phyloP scores from a whole-genome alignment of 441 rosid species.

The Lepidium campestre region DNA sequence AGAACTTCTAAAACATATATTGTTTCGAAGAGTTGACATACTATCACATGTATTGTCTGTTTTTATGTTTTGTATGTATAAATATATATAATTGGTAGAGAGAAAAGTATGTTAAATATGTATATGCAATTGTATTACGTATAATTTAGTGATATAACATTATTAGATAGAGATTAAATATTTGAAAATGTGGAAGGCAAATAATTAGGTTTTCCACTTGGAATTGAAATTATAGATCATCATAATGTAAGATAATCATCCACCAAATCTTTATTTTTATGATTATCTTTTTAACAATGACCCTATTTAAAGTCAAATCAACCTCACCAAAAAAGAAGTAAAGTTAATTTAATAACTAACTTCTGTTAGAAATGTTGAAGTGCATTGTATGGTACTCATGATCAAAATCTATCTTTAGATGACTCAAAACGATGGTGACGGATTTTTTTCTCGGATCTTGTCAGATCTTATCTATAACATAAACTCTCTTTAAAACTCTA shows the following conservation, averaged over 20 bases:
- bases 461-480: too few relatives aligned
- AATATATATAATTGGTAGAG: background rate
- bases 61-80: background rate
- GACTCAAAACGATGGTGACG: background rate
- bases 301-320: background rate
- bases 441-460: too few relatives aligned
- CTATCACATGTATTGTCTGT: conserved; percentile 8
- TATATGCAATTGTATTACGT: background rate
- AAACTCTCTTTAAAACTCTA: too few relatives aligned
- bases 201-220: conserved; percentile 11
- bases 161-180: background rate
- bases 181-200: background rate
- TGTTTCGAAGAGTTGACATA: background rate
- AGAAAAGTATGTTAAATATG: background rate
- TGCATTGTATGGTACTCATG: conserved; percentile 3
- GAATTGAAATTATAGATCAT: conserved; percentile 11
- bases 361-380: background rate
- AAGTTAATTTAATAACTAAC: background rate
- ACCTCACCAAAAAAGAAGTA: background rate
- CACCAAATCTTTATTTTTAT: conserved; percentile 12
- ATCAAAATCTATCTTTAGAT: background rate
- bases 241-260: conserved; percentile 10
- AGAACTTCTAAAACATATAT: too few relatives aligned
- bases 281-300: background rate
- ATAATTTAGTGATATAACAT: background rate